Base-by-base conservation (phyloP, 164 flowering plant species). In the Tetracentron sinense region DNA sequence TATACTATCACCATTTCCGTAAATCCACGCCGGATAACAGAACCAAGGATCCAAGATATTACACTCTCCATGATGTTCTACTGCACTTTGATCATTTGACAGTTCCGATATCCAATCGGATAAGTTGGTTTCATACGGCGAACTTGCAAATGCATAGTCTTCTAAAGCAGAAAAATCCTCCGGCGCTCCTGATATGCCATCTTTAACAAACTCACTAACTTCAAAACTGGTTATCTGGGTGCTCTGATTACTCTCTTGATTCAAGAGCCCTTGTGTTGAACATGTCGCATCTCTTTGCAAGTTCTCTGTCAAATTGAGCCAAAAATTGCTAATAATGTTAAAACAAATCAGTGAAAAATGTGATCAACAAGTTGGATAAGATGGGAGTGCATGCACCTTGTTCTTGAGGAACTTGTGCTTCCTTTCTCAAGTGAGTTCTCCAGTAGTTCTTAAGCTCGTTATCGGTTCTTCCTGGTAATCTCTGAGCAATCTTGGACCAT, bases 391-490 rank as follows among this genome's bases (percentile, higher is more conserved):
- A n/a, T n/a, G n/a, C 16, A 85, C 82, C 83, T 72, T 78, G 70
- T 61, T 66, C 73, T 38, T 67, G 75, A n/a, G n/a, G n/a, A 67
- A 42, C 68, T 42, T 65, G 72, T 29, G 62, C 59, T 73, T 73
- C 78, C 76, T 78, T 85, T 64, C 77, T 81, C 49, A 83, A 66
- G 71, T 76, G 80, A 60, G 76, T 81, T 75, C 90, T 83, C 90
- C 89, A 85, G 63, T 85, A 89, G 71, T 89, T 89, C 78, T 89
- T 89, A 46, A 89, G 77, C 77, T 82, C 96, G 60, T 89, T 89
- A 55, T 87, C 96, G 1, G 96, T 89, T 80, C 92, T 79, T 72
- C 96, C 92, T 0, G 92, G 92, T 69, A 89, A 71, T 35, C 64
- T 73, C 64, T 71, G 60, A 14, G 92, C 96, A 61, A 87, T 89